Percentiles rank a stretch among this genome's conserved stretches.
phyloP scores from a whole-genome alignment of 768 basidiomycete genomes.

The Thelephora ganbajun region DNA sequence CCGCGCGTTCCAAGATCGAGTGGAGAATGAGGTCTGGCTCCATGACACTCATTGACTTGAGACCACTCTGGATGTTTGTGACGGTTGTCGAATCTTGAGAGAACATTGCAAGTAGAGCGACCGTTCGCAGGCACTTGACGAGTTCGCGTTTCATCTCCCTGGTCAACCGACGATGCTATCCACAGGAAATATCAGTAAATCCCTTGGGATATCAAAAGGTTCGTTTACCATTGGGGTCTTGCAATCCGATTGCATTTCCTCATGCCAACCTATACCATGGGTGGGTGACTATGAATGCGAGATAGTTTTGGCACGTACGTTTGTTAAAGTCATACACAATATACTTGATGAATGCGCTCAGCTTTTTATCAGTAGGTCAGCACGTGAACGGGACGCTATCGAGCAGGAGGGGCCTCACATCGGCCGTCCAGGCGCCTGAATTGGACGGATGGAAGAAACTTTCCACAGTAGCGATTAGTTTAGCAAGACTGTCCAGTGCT shows the following conservation, averaged over 20 bases:
- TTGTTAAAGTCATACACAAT: conserved; percentile 78
- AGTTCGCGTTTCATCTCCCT: conserved; percentile 70
- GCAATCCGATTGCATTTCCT: conserved; percentile 65
- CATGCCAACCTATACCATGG: conserved; percentile 47
- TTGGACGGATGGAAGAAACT: conserved; percentile 88
- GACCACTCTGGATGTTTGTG: conserved; percentile 59
- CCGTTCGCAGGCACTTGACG: conserved; percentile 69
- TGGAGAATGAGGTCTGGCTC: conserved; percentile 80
- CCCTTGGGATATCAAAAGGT: not conserved
- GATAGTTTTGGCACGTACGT: conserved; percentile 26
- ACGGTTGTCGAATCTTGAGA: conserved; percentile 68
- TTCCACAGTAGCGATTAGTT: conserved; percentile 76
- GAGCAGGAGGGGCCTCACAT: conserved; percentile 30
- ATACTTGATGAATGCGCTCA: conserved; percentile 77
- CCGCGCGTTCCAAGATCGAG: conserved; percentile 69
- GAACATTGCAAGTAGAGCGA: conserved; percentile 82
- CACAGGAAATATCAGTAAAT: conserved; percentile 1
- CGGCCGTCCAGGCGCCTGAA: conserved; percentile 69
- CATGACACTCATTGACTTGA: conserved; percentile 73
- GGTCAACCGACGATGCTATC: conserved; percentile 62
- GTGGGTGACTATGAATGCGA: conserved; percentile 1
- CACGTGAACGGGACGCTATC: conserved; percentile 5
- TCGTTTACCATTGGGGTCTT: conserved; percentile 51
- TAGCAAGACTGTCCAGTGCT: conserved; percentile 75
- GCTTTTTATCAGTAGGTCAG: conserved; percentile 20